Evolutionary conservation across 805 yeast genomes (phyloP), one percentile per base, ranked within the genome.

Genomic region (Tetrapisispora taiwanensis): DNA sequence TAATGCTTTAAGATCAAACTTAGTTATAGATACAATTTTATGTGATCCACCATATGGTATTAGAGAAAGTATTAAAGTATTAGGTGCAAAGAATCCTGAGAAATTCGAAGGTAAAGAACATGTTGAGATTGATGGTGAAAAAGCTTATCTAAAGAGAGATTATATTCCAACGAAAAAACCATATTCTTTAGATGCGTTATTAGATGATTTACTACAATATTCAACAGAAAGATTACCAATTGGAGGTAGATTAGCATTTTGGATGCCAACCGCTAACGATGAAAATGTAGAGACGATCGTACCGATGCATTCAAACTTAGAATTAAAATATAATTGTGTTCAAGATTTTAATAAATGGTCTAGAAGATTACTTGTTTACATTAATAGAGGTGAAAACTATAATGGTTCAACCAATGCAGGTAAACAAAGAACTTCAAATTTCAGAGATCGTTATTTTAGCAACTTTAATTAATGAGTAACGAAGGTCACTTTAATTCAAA

Each of bases 11-110:
- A 71, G 96, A 51, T 46, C 60, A 0, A 71, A 74, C 49, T 63
- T 92, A 20, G 58, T 52, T 24, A 71, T 92, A 13, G 96, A 92
- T 59, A 72, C 84, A 1, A 90, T 92, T 5, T 76, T 90, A 1
- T 88, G 97, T 59, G 98, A 92, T 64, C 98, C 98, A 2, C 98
- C 98, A 0, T 92, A 92, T 62, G 98, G 98, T 12, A 94, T 92
- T 2, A 72, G 98, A 53, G 98, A 92, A 62, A 95, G 97, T 3
- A 74, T 92, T 43, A 88, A 87, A 60, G 95, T 88, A 0, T 77
- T 95, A 44, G 98, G 98, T 4, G 84, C 94, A 4, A 78, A 74
- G 50, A 75, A 81, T 41, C 80, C 81, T 2, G 79, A 72, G 44
- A 77, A 74, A 54, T 82, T 82, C 36, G 74, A 67, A 9, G 95